These are phyloP conservation scores for Alternaria conjuncta DNA, from an alignment of 2,329 filamentous ascomycete species.

Conservation along the genomic window DNA sequence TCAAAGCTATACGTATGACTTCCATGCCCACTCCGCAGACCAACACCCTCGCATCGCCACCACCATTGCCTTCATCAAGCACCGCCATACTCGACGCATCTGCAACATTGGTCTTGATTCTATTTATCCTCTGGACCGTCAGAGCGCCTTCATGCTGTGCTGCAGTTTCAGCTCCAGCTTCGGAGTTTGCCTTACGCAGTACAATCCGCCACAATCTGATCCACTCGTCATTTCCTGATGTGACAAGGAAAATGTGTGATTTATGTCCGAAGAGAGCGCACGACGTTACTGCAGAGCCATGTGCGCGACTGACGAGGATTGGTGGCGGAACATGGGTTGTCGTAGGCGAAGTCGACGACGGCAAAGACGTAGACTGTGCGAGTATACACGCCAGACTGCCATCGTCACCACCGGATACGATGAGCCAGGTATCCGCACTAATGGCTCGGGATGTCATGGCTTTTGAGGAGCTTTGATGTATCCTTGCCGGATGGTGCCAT, in stretches of 20 bases:
- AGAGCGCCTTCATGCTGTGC: slow-evolving; percentile 20
- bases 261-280: slow-evolving; percentile 50
- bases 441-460: slow-evolving; percentile 47
- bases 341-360: slow-evolving; percentile 21
- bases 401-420: slow-evolving; percentile 87
- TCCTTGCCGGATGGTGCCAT: slow-evolving; percentile 32
- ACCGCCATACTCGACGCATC: slow-evolving; percentile 62
- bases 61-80: slow-evolving; percentile 22
- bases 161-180: neutral
- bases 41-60: slow-evolving; percentile 23
- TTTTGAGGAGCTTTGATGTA: slow-evolving; percentile 87
- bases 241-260: slow-evolving; percentile 34
- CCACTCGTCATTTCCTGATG: slow-evolving; percentile 56
- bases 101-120: slow-evolving; percentile 57
- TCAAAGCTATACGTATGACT: slow-evolving; percentile 28
- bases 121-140: slow-evolving; percentile 38
- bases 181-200: neutral
- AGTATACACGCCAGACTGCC: slow-evolving; percentile 69
- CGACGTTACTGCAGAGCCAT: slow-evolving; percentile 73
- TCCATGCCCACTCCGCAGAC: slow-evolving; percentile 48
- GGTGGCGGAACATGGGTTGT: slow-evolving; percentile 26
- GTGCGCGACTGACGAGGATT: slow-evolving; percentile 63
- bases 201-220: slow-evolving; percentile 55
- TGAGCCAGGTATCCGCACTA: slow-evolving; percentile 49
- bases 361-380: neutral